These are phyloP conservation scores for Syncephalastrum sp. DNA, from an alignment of 371 early-diverging fungal genomes.

Conservation along the genomic window DNA sequence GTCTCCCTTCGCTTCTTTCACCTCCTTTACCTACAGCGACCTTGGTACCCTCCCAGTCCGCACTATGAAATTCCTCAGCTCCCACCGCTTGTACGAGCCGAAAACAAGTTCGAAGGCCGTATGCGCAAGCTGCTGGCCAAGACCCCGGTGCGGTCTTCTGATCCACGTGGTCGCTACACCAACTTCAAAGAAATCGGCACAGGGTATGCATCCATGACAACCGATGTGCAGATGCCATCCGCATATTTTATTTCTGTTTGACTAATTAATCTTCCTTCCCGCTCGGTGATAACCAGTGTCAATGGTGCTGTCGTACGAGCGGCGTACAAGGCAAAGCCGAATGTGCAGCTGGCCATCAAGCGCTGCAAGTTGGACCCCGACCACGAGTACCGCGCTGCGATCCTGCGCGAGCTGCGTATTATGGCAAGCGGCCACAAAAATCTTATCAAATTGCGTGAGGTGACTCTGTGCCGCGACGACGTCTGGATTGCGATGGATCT, in stretches of 20 bases:
- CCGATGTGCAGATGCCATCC: not conserved
- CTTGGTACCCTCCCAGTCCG: conserved; percentile 49
- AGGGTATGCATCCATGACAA: conserved; percentile 30
- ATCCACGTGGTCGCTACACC: conserved; percentile 38
- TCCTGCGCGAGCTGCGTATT: conserved; percentile 47
- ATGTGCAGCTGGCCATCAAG: conserved; percentile 43
- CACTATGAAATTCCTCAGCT: conserved; percentile 36
- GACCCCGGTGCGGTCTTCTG: conserved; percentile 24
- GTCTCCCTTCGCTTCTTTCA: not conserved
- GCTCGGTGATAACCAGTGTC: conserved; percentile 25
- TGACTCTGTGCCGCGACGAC: conserved; percentile 46
- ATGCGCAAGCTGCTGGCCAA: conserved; percentile 42
- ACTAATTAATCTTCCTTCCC: not conserved
- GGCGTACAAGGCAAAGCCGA: conserved; percentile 40
- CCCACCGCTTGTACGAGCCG: conserved; percentile 25
- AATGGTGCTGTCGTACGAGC: conserved; percentile 50
- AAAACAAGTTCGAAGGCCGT: conserved; percentile 37
- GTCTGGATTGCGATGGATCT: conserved; percentile 57
- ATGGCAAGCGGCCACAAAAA: conserved; percentile 49
- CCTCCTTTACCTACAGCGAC: conserved; percentile 23
- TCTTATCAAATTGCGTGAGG: conserved; percentile 45
- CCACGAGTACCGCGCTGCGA: conserved; percentile 48
- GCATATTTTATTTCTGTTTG: not conserved
- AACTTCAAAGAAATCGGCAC: conserved; percentile 54
- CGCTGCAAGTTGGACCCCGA: conserved; percentile 49